Base-by-base conservation (phyloP, 305 asterid species). In the Fraxinus angustifolia region DNA sequence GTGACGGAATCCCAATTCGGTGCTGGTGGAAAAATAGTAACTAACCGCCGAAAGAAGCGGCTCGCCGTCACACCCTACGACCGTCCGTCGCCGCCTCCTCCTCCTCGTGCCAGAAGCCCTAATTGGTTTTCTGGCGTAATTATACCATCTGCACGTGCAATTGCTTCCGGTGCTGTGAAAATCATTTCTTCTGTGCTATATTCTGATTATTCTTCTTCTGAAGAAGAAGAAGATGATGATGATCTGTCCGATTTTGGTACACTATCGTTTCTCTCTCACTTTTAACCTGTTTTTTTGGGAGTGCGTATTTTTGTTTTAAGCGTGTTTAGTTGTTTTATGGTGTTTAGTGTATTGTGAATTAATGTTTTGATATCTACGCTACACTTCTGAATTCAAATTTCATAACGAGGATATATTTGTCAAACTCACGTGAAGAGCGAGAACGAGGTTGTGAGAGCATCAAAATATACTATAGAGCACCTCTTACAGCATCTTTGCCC, bases 131-230 rank as follows among this genome's bases (percentile, higher is more conserved):
- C 92, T 71, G 87, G 91, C 74, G 67, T 84, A 65, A 65, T 92
- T 81, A 78, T 92, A 45, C 97, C 95, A 11, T 90, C 92, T 80
- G 92, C 97, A n/a, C 93, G 93, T 76, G 88, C 85, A 48, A 79
- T 93, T 72, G 88, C 91, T 74, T 87, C 93, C 14, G 92, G 94
- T 42, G 96, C 96, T 21, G 93, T 91, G 4, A 91, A 88, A 83
- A 77, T 93, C 33, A 3, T 91, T 8, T 83, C 90, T 10, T 81
- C 91, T 75, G 89, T 93, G 26, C 90, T 93, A 82, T 81, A 93
- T 53, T 89, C 89, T 45, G 84, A 80, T 28, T 85, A 93, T 42
- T 88, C 94, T 28, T 36, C 42, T 1, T 7, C 11, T 7, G 42
- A 36, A 36, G 40, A 34, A 34, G 38, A 34, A 34, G 88, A 87